phyloP scores from a whole-genome alignment of 495 filamentous ascomycete genomes.

The Oidiodendron maius region DNA sequence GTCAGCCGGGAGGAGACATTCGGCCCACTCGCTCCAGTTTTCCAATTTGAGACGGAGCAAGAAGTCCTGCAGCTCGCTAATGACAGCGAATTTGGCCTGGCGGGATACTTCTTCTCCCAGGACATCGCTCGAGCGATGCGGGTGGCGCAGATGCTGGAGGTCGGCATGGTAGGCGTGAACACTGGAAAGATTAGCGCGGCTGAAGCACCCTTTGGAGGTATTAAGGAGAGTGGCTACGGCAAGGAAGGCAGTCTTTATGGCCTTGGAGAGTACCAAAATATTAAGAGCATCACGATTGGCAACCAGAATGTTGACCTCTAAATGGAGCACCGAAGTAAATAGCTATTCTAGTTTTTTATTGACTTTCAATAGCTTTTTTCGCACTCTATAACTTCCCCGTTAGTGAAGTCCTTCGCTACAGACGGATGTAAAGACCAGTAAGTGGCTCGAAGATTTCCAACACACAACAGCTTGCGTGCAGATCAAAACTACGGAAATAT shows the following conservation, averaged over 20 bases:
- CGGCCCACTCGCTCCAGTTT: constrained; percentile 44
- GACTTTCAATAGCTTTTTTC: too few species aligned
- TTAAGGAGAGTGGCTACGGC: constrained; percentile 88
- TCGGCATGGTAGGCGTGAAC: constrained; percentile 84
- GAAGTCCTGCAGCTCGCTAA: constrained; percentile 74
- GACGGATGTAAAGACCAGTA: too few species aligned
- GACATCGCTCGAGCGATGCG: constrained; percentile 70
- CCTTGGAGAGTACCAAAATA: constrained; percentile 77
- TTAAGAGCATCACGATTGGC: constrained; percentile 80
- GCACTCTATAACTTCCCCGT: too few species aligned
- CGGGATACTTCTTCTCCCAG: constrained; percentile 76
- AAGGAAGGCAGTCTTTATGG: constrained; percentile 86
- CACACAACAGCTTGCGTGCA: too few species aligned
- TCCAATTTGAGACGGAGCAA: constrained; percentile 49
- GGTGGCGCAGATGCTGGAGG: constrained; percentile 65
- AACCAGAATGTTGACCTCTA: not conserved
- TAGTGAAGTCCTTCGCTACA: too few species aligned
- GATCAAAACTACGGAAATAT: too few species aligned
- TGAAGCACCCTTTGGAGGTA: constrained; percentile 79
- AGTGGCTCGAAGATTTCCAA: too few species aligned
- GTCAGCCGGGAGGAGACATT: constrained; percentile 41
- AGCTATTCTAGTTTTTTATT: too few species aligned
- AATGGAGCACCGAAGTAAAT: not conserved
- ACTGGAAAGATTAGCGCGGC: constrained; percentile 42
- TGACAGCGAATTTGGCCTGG: constrained; percentile 70